Conservation (phyloP, 177 flowering plant species). For the Vitis hybrid region DNA sequence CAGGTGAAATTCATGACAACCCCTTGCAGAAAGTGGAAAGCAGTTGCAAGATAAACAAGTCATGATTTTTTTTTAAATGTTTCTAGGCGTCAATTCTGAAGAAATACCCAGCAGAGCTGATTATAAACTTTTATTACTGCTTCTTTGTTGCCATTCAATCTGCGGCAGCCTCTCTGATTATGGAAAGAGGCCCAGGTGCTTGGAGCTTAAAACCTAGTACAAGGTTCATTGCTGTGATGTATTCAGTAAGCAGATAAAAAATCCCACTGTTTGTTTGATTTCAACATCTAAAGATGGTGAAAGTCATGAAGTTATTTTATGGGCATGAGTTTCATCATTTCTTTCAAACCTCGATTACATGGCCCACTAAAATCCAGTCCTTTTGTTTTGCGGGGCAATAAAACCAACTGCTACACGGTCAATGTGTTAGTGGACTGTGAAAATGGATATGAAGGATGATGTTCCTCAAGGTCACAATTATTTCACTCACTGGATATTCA, state of each 20-base stretch:
- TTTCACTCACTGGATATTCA: neutral
- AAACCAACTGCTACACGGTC: neutral
- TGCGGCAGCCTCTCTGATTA: constrained; percentile 23
- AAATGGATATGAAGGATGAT: neutral
- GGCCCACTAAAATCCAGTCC: neutral
- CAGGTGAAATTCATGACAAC: constrained; percentile 22
- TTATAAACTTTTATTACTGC: constrained; percentile 33
- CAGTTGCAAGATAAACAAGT: neutral
- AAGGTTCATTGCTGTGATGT: constrained; percentile 32
- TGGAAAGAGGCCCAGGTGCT: constrained; percentile 35
- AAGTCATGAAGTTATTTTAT: neutral
- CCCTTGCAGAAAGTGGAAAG: neutral
- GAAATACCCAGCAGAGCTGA: constrained; percentile 44
- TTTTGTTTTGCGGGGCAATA: neutral
- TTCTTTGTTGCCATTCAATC: constrained; percentile 41
- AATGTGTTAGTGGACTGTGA: neutral
- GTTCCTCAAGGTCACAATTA: neutral
- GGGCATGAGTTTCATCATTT: neutral
- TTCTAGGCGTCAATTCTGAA: constrained; percentile 40
- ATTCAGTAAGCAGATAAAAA: constrained; percentile 30
- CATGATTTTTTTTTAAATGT: neutral
- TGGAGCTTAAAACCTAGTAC: constrained; percentile 36
- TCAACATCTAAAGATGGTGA: neutral
- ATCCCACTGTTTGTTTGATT: neutral
- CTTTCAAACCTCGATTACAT: neutral